Conservation (phyloP, 176 grass and related monocot species). For the Zoysia pacifica region DNA sequence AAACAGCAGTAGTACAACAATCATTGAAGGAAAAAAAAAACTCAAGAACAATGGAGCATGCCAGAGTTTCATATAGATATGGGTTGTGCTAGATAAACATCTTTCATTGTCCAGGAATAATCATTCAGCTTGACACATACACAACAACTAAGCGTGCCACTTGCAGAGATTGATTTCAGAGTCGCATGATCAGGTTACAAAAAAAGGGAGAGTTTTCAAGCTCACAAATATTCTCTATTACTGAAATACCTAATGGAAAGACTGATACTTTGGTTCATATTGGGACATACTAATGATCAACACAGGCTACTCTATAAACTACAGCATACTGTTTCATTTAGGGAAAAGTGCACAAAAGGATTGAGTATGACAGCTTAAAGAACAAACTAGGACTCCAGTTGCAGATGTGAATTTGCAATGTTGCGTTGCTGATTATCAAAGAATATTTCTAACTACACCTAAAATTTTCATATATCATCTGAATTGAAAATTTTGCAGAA, state of each 20-base stretch:
- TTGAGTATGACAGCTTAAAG: conserved; percentile 11
- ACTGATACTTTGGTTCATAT: conserved; percentile 14
- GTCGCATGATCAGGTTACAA: not conserved
- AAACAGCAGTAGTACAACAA: not conserved
- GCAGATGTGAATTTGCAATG: conserved; percentile 17
- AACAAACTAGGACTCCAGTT: conserved; percentile 13
- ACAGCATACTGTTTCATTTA: conserved; percentile 1
- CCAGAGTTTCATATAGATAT: not conserved
- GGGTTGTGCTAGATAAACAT: too few relatives aligned
- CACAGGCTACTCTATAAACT: conserved; percentile 1
- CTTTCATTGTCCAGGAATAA: too few relatives aligned
- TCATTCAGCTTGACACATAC: too few relatives aligned
- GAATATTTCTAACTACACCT: conserved; percentile 18
- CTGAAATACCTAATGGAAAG: not conserved
- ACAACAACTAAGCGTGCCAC: not conserved
- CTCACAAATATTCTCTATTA: not conserved
- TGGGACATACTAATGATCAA: conserved; percentile 19
- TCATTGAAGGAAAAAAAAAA: not conserved
- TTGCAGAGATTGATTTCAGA: not conserved
- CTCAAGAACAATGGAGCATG: not conserved
- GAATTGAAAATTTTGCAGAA: conserved; percentile 3
- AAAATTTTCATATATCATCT: conserved; percentile 4
- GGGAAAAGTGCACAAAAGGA: conserved; percentile 6
- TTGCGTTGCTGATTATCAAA: not conserved
- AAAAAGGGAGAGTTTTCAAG: not conserved